These are phyloP conservation scores for Falciphora oryzae DNA, from an alignment of 2,329 filamentous ascomycete genomes.

Conservation along the genomic window DNA sequence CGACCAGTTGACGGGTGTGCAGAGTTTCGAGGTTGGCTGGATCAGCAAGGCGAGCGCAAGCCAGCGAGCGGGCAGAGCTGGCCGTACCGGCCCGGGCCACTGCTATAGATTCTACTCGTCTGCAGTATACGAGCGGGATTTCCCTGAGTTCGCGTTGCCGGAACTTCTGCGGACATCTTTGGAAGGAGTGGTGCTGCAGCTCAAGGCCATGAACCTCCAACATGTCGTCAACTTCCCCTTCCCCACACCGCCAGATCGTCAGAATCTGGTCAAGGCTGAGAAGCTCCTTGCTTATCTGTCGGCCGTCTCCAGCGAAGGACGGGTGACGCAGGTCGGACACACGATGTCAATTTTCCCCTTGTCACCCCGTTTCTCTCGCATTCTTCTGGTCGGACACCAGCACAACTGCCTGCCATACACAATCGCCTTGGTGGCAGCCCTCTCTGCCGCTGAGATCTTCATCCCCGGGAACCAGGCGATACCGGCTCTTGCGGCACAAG, in stretches of 20 bases:
- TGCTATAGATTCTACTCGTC: slow-evolving; percentile 94
- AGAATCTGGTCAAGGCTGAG: slow-evolving; percentile 76
- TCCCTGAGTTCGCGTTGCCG: slow-evolving; percentile 77
- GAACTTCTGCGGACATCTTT: slow-evolving; percentile 89
- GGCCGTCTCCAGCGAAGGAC: slow-evolving; percentile 64
- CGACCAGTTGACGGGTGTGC: slow-evolving; percentile 81
- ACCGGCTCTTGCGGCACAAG: slow-evolving; percentile 44
- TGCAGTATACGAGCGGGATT: slow-evolving; percentile 86
- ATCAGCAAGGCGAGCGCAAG: slow-evolving; percentile 95
- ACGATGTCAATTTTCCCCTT: slow-evolving; percentile 87
- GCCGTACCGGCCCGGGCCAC: slow-evolving; percentile 90
- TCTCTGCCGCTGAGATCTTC: slow-evolving; percentile 86
- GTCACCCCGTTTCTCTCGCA: slow-evolving; percentile 84
- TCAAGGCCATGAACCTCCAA: slow-evolving; percentile 91
- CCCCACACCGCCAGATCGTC: slow-evolving; percentile 77
- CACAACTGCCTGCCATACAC: slow-evolving; percentile 80
- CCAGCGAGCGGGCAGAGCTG: slow-evolving; percentile 88
- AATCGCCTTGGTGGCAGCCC: slow-evolving; percentile 78
- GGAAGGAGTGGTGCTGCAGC: slow-evolving; percentile 84
- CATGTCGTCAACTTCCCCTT: slow-evolving; percentile 94
- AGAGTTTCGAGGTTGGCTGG: slow-evolving; percentile 93
- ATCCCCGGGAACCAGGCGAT: slow-evolving; percentile 74
- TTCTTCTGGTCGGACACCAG: slow-evolving; percentile 80
- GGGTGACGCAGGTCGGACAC: slow-evolving; percentile 72
- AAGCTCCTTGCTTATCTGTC: slow-evolving; percentile 80